Evolutionary conservation across 441 rosid genomes (phyloP), one percentile per base, ranked within the genome.

Genomic region (Erysimum pusillum): DNA sequence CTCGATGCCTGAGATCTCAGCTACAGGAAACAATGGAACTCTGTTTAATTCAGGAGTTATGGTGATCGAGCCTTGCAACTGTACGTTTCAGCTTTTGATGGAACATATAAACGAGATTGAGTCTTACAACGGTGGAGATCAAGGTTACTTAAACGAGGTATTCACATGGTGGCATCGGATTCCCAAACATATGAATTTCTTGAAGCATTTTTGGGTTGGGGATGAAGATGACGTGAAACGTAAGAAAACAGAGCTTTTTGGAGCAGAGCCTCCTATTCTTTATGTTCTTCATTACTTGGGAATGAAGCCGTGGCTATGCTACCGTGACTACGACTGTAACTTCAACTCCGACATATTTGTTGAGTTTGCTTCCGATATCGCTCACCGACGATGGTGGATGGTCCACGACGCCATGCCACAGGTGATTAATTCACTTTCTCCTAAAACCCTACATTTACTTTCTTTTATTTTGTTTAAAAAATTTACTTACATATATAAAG

Each of bases 111-210:
- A 94, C 60, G 95, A 92, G 83, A 89, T 92, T 0, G 91, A 89
- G 60, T 92, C 98, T n/a, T 94, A 92, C 72, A 92, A 94, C 42
- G 97, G 98, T 0, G 98, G 98, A 35, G 98, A 94, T 74, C 98
- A 94, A 56, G 98, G 97, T 10, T 92, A 92, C 81, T 57, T 94
- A 62, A 94, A 94, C 38, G 97, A 94, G 80, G 81, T 92, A 45
- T 94, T 88, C 79, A 94, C 98, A 38, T 92, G 98, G 97, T 94
- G 98, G 98, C 97, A 89, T 75, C 82, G 98, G 34, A 89, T 90
- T 76, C 97, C 98, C 4, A 86, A 83, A 36, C 95, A 87, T 62
- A 87, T 94, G 90, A 94, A 94, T 79, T 94, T 90, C 79, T 77
- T 94, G 83, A 94, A 94, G 72, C 92, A 94, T 78, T 94, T 94